phyloP scores from a whole-genome alignment of 257 asterid genomes.

The Solanum chiquidenum region DNA sequence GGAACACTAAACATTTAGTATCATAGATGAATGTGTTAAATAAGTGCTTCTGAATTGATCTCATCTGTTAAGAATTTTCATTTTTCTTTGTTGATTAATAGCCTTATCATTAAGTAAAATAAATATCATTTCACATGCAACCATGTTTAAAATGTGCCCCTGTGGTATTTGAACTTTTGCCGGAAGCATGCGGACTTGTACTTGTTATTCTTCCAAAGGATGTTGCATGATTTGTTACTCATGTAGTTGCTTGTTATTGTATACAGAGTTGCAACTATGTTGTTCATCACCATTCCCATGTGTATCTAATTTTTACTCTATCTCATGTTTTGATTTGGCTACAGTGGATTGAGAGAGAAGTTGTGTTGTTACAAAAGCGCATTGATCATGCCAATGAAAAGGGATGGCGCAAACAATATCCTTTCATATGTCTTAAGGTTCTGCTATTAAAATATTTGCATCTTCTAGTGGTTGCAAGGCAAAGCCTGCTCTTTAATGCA shows the following conservation, averaged over 20 bases:
- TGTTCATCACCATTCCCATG: neutral
- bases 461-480: neutral
- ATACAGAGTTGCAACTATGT: neutral
- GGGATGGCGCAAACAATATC: slow-evolving; percentile 94
- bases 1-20: neutral
- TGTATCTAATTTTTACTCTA: neutral
- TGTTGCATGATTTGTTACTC: neutral
- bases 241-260: neutral
- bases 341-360: slow-evolving; percentile 72
- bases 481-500: neutral
- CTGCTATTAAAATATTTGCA: neutral
- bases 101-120: neutral
- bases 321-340: slow-evolving; percentile 16
- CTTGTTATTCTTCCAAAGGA: neutral
- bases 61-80: neutral
- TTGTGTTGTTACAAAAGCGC: slow-evolving; percentile 36
- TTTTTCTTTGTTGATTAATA: neutral
- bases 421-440: slow-evolving; percentile 30
- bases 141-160: neutral
- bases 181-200: neutral
- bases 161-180: neutral
- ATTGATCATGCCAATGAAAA: slow-evolving; percentile 85
- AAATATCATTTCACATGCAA: neutral
- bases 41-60: neutral
- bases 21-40: neutral